phyloP scores from a whole-genome alignment of 1,284 basidiomycete genomes.

The Lignosus rhinocerotis region DNA sequence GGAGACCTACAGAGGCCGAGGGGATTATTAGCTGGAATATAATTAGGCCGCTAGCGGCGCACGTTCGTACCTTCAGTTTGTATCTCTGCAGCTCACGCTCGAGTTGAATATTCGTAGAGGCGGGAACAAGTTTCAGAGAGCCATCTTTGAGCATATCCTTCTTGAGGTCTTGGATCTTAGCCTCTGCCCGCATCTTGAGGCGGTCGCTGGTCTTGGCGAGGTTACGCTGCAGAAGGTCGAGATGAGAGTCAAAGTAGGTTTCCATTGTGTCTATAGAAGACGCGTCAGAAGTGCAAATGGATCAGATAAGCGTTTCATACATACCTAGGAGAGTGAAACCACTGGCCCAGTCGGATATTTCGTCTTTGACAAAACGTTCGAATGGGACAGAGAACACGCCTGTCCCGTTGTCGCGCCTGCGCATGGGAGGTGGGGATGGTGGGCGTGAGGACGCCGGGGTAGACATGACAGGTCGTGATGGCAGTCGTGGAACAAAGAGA shows the following conservation, averaged over 20 bases:
- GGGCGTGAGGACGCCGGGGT: conserved; percentile 30
- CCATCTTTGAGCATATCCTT: conserved; percentile 33
- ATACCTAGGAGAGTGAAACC: conserved; percentile 76
- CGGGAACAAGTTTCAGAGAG: conserved; percentile 64
- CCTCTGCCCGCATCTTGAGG: conserved; percentile 78
- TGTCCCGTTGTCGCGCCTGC: conserved; percentile 31
- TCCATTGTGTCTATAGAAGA: conserved; percentile 72
- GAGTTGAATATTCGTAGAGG: conserved; percentile 71
- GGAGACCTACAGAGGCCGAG: conserved; percentile 56
- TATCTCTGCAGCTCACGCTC: conserved; percentile 85
- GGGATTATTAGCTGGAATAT: neutral
- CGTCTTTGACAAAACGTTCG: conserved; percentile 54
- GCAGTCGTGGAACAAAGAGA: conserved; percentile 8
- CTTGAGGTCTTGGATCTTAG: conserved; percentile 45
- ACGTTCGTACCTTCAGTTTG: conserved; percentile 56
- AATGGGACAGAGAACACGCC: conserved; percentile 51
- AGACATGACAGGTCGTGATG: conserved; percentile 26
- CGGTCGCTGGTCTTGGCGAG: conserved; percentile 85
- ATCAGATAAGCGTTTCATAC: conserved; percentile 4
- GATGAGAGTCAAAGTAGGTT: conserved; percentile 87
- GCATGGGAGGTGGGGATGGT: conserved; percentile 29
- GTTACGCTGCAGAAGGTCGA: conserved; percentile 86
- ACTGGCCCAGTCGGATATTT: conserved; percentile 53
- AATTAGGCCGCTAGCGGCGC: neutral
- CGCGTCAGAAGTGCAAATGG: conserved; percentile 7